Evolutionary conservation across 2,329 filamentous ascomycete species (phyloP).

Genomic region (Fusarium siculi): DNA sequence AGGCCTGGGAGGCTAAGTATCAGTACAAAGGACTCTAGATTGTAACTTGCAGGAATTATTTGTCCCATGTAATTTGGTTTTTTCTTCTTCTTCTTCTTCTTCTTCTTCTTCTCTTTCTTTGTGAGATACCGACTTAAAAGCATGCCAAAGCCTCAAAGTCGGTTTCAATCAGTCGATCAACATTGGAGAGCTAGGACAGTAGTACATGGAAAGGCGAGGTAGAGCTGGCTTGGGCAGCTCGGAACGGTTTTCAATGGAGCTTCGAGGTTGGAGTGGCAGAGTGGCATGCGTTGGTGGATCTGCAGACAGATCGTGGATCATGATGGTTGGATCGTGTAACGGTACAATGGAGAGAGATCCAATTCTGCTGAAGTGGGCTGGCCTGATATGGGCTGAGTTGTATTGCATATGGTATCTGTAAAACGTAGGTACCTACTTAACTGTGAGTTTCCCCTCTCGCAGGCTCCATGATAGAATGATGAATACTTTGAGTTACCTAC

Average conservation of each 20-base stretch:
- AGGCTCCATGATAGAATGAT: not conserved
- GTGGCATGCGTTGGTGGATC: conserved; percentile 20
- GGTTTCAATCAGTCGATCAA: conserved; percentile 22
- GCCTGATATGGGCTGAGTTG: conserved; percentile 10
- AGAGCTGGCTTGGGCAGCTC: conserved; percentile 11
- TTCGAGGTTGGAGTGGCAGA: conserved; percentile 15
- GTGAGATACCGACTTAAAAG: too few relatives aligned
- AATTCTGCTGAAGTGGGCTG: conserved; percentile 7
- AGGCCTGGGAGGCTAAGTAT: not conserved
- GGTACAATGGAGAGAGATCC: conserved; percentile 26
- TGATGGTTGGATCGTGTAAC: conserved; percentile 35
- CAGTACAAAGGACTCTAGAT: not conserved
- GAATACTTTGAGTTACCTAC: too few relatives aligned
- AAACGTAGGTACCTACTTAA: not conserved
- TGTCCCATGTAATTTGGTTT: not conserved
- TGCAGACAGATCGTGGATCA: conserved; percentile 34
- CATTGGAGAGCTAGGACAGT: not conserved
- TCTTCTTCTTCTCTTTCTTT: not conserved
- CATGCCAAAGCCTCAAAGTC: not conserved
- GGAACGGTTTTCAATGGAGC: conserved; percentile 21
- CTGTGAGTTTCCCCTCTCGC: not conserved
- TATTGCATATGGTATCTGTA: not conserved
- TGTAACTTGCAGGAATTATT: not conserved
- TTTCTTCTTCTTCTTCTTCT: not conserved
- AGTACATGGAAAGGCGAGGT: not conserved